phyloP scores from a whole-genome alignment of 2,329 filamentous ascomycete species.

The Pseudogymnoascus sp. region DNA sequence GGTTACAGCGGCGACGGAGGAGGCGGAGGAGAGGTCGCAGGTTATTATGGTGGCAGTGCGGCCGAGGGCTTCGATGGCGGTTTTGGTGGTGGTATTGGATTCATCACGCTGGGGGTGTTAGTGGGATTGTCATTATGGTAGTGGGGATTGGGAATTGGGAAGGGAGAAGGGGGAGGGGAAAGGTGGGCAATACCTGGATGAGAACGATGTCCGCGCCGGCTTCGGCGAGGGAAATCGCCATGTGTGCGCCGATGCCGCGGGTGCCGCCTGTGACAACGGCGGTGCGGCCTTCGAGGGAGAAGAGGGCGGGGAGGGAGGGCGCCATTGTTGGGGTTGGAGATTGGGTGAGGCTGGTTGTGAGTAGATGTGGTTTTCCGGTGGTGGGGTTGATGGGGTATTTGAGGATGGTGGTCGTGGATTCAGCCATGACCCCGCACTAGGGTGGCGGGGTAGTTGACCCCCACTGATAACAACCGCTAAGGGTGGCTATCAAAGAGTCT shows the following conservation, averaged over 20 bases:
- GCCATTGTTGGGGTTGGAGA: not conserved
- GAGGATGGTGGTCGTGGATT: not conserved
- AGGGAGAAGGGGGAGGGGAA: no score
- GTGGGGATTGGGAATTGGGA: not conserved
- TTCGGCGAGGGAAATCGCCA: slow-evolving; percentile 32
- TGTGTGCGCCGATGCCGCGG: slow-evolving; percentile 33
- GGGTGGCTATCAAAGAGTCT: not conserved
- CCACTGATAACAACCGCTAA: not conserved
- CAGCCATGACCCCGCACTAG: not conserved
- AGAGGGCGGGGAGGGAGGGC: slow-evolving; percentile 18
- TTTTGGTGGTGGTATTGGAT: slow-evolving; percentile 42
- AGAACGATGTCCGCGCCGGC: slow-evolving; percentile 34
- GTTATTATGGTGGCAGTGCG: slow-evolving; percentile 62
- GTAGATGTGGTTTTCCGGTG: not conserved
- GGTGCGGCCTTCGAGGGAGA: slow-evolving; percentile 32
- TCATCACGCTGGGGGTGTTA: slow-evolving; percentile 22
- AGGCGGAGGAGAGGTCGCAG: slow-evolving; percentile 58
- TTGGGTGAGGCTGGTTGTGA: not conserved
- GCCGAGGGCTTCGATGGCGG: slow-evolving; percentile 56
- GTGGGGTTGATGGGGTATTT: not conserved
- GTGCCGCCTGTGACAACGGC: slow-evolving; percentile 33
- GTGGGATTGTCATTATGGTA: not conserved
- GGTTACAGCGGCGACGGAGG: slow-evolving; percentile 53
- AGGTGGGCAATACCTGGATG: slow-evolving; percentile 31
- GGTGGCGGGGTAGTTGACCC: not conserved